phyloP scores from a whole-genome alignment of 208 protist species.

The Jaenimonas drosophilae region DNA sequence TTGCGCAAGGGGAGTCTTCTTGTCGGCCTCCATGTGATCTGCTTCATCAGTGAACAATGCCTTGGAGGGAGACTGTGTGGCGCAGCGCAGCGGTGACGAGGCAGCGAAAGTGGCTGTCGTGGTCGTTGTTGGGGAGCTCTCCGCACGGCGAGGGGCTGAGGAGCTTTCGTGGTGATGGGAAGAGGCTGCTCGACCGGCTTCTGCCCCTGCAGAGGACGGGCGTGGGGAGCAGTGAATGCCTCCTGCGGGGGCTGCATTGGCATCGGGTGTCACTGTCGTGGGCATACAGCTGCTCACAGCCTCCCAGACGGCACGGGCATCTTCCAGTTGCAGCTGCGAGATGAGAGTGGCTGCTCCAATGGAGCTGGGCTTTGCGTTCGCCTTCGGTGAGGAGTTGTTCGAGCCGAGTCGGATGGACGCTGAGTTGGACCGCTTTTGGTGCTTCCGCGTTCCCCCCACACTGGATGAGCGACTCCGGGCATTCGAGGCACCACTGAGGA shows the following conservation, averaged over 20 bases:
- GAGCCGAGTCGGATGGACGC: not conserved
- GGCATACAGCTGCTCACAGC: slow-evolving; percentile 5
- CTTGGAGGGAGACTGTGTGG: no score
- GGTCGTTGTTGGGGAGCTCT: no score
- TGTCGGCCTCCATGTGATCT: no score
- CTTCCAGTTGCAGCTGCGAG: slow-evolving; percentile 8
- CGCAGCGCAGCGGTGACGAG: no score
- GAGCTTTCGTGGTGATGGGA: no score
- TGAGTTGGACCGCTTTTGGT: not conserved
- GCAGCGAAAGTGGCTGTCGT: no score
- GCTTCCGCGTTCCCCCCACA: not conserved
- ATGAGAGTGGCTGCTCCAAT: not conserved
- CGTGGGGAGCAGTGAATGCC: not conserved
- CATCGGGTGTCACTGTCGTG: not conserved
- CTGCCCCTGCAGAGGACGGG: not conserved
- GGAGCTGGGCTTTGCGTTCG: not conserved
- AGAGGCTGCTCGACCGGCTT: no score
- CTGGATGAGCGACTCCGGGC: not conserved
- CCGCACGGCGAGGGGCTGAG: no score
- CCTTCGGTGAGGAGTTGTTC: not conserved
- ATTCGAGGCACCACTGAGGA: not conserved
- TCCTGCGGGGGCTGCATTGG: not conserved
- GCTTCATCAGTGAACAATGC: no score
- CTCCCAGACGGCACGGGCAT: slow-evolving; percentile 9
- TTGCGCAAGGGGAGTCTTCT: no score